Evolutionary conservation across 805 yeast genomes (phyloP).

Genomic region (Schwanniomyces polymorphus): DNA sequence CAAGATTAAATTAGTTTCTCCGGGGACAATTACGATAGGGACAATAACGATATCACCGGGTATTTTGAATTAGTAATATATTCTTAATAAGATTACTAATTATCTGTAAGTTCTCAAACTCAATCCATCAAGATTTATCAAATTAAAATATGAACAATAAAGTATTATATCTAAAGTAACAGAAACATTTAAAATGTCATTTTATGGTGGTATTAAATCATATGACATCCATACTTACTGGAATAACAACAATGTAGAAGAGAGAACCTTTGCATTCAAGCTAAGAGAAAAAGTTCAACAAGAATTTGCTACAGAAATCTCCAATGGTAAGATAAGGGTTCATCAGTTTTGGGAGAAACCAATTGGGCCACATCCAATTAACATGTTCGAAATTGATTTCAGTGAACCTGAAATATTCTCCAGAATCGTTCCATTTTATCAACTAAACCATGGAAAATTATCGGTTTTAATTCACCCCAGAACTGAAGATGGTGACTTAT

Average conservation of each 20-base stretch:
- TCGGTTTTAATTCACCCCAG: conserved; percentile 59
- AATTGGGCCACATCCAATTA: conserved; percentile 59
- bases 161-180: too few species aligned
- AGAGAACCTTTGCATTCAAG: conserved; percentile 31
- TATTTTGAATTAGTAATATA: too few species aligned
- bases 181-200: conserved; percentile 1
- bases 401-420: conserved; percentile 45
- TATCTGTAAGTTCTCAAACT: too few species aligned
- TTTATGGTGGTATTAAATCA: conserved; percentile 28
- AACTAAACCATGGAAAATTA: conserved; percentile 50
- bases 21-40: too few species aligned
- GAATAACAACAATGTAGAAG: conserved; percentile 31
- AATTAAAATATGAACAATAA: too few species aligned
- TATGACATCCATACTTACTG: conserved; percentile 61
- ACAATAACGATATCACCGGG: too few species aligned
- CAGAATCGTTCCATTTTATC: conserved; percentile 50
- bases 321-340: conserved; percentile 40
- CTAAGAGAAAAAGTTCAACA: conserved; percentile 39
- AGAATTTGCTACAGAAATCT: conserved; percentile 45
- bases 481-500: conserved; percentile 36
- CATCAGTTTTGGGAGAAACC: conserved; percentile 47
- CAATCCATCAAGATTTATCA: too few species aligned
- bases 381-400: conserved; percentile 60
- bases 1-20: too few species aligned
- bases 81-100: too few species aligned